Conservation (phyloP, 768 basidiomycete species). For the Mycena olivaceomarginata region DNA sequence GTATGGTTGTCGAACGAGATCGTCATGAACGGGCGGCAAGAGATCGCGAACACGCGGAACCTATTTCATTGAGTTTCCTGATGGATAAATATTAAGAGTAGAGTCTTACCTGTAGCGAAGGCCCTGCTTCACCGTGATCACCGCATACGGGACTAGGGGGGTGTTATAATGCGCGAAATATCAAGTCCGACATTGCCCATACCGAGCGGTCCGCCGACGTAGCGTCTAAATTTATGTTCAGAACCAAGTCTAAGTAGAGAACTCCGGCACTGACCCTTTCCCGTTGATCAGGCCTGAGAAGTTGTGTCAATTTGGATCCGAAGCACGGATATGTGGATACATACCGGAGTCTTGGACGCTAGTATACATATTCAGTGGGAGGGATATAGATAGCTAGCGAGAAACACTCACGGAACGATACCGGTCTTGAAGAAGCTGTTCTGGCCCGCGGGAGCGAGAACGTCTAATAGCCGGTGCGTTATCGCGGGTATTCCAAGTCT, state of each 20-base stretch:
- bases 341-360: conserved; percentile 61
- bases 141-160: conserved; percentile 56
- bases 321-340: not conserved
- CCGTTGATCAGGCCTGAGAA: conserved; percentile 64
- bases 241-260: conserved; percentile 48
- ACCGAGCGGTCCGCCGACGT: conserved; percentile 61
- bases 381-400: not conserved
- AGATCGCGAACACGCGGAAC: conserved; percentile 67
- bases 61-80: conserved; percentile 58
- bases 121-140: conserved; percentile 63
- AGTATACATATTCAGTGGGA: not conserved
- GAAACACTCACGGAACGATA: conserved; percentile 50
- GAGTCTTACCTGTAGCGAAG: conserved; percentile 64
- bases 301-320: not conserved
- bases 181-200: conserved; percentile 43
- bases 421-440: conserved; percentile 56
- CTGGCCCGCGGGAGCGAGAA: conserved; percentile 61
- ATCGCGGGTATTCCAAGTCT: not conserved
- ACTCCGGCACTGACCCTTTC: conserved; percentile 45
- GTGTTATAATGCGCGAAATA: conserved; percentile 29
- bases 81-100: conserved; percentile 15
- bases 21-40: conserved; percentile 66
- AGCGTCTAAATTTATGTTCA: conserved; percentile 53
- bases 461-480: conserved; percentile 31
- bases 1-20: conserved; percentile 62